Evolutionary conservation across 2,329 filamentous ascomycete genomes (phyloP), one percentile per base, ranked within the genome.

Genomic region (Ascomycota sp.): DNA sequence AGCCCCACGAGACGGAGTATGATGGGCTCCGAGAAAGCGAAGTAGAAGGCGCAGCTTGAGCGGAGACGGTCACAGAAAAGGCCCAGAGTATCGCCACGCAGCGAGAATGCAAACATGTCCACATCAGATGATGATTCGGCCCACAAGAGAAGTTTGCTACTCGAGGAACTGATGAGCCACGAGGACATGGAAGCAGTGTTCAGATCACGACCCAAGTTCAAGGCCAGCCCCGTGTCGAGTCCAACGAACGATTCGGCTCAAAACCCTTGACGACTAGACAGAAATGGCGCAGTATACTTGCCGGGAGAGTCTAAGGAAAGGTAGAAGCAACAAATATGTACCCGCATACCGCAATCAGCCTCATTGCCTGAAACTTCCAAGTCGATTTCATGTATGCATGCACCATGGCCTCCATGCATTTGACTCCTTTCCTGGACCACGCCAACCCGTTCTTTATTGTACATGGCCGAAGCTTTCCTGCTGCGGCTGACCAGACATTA

Each of bases 101-200:
- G 51, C 26, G 60, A 61, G 32, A 56, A 53, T 0, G 56, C 48
- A 23, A 56, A 58, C 28, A 68, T 69, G 32, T 48, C 56, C 0
- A 55, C 48, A 19, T 47, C 66, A 5, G 56, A 60, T 5, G 63
- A 69, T 39, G 62, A 58, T 30, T 39, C 32, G 28, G 29, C 12
- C 51, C 21, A 41, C 12, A 50, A 44, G 7, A 51, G 50, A n/a
- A 43, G 50, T 17, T 61, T 70, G 1, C 61, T 78, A 7, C 61
- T 65, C 0, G 75, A 86, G 43, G 66, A 75, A 37, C 53, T 92
- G 25, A 72, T 92, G 33, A 63, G 34, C 11, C 64, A 74, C 32
- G 73, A 81, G 38, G 81, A 91, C 35, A 78, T 82, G 48, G 75
- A 78, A 34, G 76, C 75, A 19, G 75, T 93, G 1, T 94, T 94